Base-by-base conservation (phyloP, 306 rosid species). In the Spatholobus suberectus region DNA sequence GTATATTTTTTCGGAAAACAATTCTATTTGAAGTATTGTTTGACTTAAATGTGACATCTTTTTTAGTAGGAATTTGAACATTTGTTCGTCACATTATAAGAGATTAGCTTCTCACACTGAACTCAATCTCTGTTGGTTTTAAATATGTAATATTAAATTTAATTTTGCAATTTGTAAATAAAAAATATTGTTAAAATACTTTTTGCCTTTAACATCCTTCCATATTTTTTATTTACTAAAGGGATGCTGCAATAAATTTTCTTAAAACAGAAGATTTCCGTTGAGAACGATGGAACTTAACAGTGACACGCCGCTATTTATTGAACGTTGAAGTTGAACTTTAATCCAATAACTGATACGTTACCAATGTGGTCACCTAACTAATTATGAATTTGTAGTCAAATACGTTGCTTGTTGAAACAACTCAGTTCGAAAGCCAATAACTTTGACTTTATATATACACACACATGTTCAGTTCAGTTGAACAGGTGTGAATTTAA, bases 281-380 rank as follows among this genome's bases (percentile, higher is more conserved):
- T 68, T 32, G 74, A 20, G 65, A 63, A 51, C 32, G 74, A 47
- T 6, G 2, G 37, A 63, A 35, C 54, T 34, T 65, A 78, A 78
- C 21, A 71, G 21, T 27, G 61, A 70, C n/a, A 8, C 29, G 85
- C 59, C 81, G 63, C 75, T 37, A 55, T 69, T 76, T 6, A 29
- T 83, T 83, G 77, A 82, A 76, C 73, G 82, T 57, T 82, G 77
- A 82, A 76, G 21, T 41, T 68, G 55, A 68, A 81, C 18, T 10
- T 37, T 0, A 66, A 18, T 67, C 26, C 55, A 15, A 49, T 49
- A 49, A 11, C 38, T 5, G 38, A 13, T 67, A 67, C 32, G 46
- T 67, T 67, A 35, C 29, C 44, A 18, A 37, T 10, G 43, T 65
- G 14, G 24, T 7, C 15, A 65, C 13, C 71, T 34, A 63, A 35